Base-by-base conservation (phyloP, 2,329 filamentous ascomycete genomes). In the Pestalotiopsis sp. region DNA sequence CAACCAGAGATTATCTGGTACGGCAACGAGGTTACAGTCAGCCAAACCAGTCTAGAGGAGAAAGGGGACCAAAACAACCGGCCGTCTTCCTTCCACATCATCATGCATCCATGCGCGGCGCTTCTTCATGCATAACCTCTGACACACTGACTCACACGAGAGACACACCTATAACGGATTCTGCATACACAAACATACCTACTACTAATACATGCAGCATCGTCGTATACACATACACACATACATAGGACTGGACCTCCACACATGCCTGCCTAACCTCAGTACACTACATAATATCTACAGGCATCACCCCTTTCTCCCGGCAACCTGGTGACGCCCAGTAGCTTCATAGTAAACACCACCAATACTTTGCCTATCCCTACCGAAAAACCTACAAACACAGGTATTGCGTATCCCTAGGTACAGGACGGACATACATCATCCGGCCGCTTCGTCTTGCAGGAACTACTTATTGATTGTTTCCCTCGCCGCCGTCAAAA, bases 341-440 rank as follows among this genome's bases (percentile, higher is more conserved):
- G 27, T 68, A 61, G 25, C 57, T 36, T 36, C 31, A 36, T 38
- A 68, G 61, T 65, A 63, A 68, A 65, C 67, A 68, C 20, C 57
- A 59, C 45, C 65, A 23, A n/a, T 36, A 59, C 23, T 25, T 59
- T 13, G n/a, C 57, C 27, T 23, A 59, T 59, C 23, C 23, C 57
- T 36, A 59, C 57, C 23, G 11, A 59, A 27, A 9, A 59, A 59
- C 9, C 57, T 59, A 23, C 45, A n/a, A 52, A 23, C 45, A 36
- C 31, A 36, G 31, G 17, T 52, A 52, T 20, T 52, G 45, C 45
- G 17, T 23, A 17, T 20, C 45, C 31, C 31, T 36, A 36, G 31
- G 31, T 52, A 52, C 45, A 23, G 45, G 45, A 23, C 31, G 31
- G 31, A 49, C 17, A n/a, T 52, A 52, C 45, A 52, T 52, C 45